Evolutionary conservation across 2,329 filamentous ascomycete species (phyloP), one percentile per base, ranked within the genome.

Genomic region (Hawksworthiomyces lignivorus): DNA sequence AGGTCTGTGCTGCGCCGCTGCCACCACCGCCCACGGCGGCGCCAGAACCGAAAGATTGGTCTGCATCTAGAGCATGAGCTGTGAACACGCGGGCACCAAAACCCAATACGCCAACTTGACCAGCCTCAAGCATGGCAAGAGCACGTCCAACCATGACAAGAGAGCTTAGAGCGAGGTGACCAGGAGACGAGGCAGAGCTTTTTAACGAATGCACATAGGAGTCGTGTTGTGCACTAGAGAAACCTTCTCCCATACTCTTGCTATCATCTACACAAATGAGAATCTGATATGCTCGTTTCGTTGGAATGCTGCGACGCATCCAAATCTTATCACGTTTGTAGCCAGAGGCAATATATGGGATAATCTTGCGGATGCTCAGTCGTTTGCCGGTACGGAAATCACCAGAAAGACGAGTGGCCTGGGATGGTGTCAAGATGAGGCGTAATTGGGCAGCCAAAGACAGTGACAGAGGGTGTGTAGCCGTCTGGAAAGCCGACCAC

Each of bases 251-350:
- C 92, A 99, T 99, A 46, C 82, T 88, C 61, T 85, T 86, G 55
- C 84, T 90, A 68, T 98, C 92, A 62, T 99, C 92, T 28, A 99
- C 87, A 29, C 92, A 94, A 37, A 99, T 82, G 68, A 98, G 80
- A 62, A 98, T 94, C 63, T 99, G 94, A 65, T 98, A 98, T 44
- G 82, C 84, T 30, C 94, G 84, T 65, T 97, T 97, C 28, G 83
- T 90, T 1, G 94, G 94, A 37, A 95, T 80, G 26, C 80, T 83
- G 43, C 94, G 81, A 12, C 94, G 84, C 83, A 98, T 94, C 92
- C 92, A 99, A 64, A 99, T 99, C 72, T 98, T 98, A 75, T 99
- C 92, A 47, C 92, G 86, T 72, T 96, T 97, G 74, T 96, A 98
- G 58, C 85, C 83, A 0, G 89, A 97, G 1, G 94, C 92, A 53